These are phyloP conservation scores for Aaosphaeria arxii DNA, from an alignment of 2,329 filamentous ascomycete genomes.

Conservation along the genomic window DNA sequence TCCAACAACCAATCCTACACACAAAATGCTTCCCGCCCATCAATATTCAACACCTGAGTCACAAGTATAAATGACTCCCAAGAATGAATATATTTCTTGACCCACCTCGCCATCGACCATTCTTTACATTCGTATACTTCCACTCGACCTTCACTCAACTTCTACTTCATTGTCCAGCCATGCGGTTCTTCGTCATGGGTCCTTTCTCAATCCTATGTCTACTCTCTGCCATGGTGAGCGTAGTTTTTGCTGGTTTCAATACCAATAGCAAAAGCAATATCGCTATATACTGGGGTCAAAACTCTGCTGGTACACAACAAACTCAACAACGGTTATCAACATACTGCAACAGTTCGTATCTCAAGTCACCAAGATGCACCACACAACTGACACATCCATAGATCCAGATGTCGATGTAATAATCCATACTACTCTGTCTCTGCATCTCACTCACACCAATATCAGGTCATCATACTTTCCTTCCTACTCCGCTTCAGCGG, in stretches of 20 bases:
- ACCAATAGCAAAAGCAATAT: constrained; percentile 45
- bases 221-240: constrained; percentile 1
- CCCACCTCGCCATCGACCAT: not conserved
- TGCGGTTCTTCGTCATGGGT: not conserved
- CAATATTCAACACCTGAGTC: too few species aligned
- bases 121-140: not conserved
- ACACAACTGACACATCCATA: constrained; percentile 15
- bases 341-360: constrained; percentile 11
- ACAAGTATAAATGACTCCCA: too few species aligned
- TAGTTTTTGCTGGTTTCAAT: constrained; percentile 16
- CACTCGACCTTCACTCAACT: too few species aligned
- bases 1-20: too few species aligned
- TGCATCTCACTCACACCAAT: too few species aligned
- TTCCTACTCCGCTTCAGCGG: constrained; percentile 60
- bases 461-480: constrained; percentile 53
- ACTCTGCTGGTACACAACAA: constrained; percentile 12
- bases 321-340: constrained; percentile 11
- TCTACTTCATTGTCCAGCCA: too few species aligned
- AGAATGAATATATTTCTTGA: not conserved
- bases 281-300: constrained; percentile 64
- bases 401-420: constrained; percentile 49
- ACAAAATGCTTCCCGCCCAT: too few species aligned
- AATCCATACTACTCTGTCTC: too few species aligned
- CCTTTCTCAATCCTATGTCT: not conserved
- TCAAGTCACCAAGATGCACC: not conserved